Conservation (phyloP, 1,284 basidiomycete species). For the Grifola frondosa region DNA sequence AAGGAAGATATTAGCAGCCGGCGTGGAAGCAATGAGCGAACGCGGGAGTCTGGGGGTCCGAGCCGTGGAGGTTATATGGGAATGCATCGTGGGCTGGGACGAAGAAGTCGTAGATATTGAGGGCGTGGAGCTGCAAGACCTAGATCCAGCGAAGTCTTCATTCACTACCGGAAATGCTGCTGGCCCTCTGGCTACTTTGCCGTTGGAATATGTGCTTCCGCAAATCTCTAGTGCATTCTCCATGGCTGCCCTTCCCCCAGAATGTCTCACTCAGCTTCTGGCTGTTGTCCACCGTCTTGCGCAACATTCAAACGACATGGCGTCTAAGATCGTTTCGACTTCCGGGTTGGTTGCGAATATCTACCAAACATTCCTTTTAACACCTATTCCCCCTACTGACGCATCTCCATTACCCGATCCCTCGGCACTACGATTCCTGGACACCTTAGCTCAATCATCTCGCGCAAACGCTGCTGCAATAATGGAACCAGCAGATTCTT, state of each 20-base stretch:
- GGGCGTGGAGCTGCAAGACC: constrained; percentile 48
- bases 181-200: constrained; percentile 49
- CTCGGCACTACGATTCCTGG: constrained; percentile 59
- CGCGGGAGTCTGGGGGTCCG: constrained; percentile 65
- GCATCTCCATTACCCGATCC: constrained; percentile 44
- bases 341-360: constrained; percentile 55
- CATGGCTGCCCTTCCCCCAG: constrained; percentile 43
- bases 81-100: constrained; percentile 65
- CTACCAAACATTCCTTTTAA: constrained; percentile 56
- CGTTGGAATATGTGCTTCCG: constrained; percentile 54
- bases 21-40: constrained; percentile 62
- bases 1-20: constrained; percentile 63
- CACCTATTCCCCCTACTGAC: constrained; percentile 42
- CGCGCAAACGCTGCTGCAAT: constrained; percentile 66
- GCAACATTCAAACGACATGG: constrained; percentile 52
- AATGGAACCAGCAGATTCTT: constrained; percentile 55
- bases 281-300: constrained; percentile 63
- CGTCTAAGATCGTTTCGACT: constrained; percentile 53
- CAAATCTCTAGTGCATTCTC: constrained; percentile 43
- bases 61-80: constrained; percentile 72
- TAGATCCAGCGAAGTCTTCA: constrained; percentile 16
- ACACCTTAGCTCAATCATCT: constrained; percentile 61
- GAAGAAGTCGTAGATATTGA: constrained; percentile 40
- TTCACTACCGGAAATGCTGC: constrained; percentile 18
- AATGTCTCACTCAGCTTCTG: constrained; percentile 60